A percentile compares a stretch with the other conserved stretches of the same genome.
phyloP scores from a whole-genome alignment of 352 stramenopile species.

The Thalassiosira exigua region DNA sequence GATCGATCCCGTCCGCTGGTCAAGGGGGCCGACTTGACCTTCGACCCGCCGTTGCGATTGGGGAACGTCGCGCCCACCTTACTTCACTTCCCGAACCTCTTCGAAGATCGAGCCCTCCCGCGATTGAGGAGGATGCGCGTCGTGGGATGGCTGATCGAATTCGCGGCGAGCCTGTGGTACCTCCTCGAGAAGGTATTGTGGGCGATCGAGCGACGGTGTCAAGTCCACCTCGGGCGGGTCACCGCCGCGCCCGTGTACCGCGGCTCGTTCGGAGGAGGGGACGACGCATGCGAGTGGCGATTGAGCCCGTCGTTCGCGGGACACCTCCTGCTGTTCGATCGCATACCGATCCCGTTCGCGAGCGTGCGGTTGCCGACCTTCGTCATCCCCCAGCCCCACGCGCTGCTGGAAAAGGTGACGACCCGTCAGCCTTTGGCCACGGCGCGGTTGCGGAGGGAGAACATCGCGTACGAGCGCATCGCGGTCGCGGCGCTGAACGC shows the following conservation, averaged over 20 bases:
- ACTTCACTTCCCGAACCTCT: slow-evolving; percentile 84
- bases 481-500: slow-evolving; percentile 67
- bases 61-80: slow-evolving; percentile 83
- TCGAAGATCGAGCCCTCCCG: slow-evolving; percentile 79
- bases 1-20: slow-evolving; percentile 76
- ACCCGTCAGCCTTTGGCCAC: slow-evolving; percentile 78
- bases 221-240: slow-evolving; percentile 81
- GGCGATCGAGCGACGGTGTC: slow-evolving; percentile 77
- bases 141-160: slow-evolving; percentile 70
- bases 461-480: slow-evolving; percentile 80
- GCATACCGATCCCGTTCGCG: slow-evolving; percentile 82
- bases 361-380: slow-evolving; percentile 77
- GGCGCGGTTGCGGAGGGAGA: slow-evolving; percentile 69
- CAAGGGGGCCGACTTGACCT: slow-evolving; percentile 69
- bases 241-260: slow-evolving; percentile 72
- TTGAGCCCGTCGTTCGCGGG: slow-evolving; percentile 78
- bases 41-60: slow-evolving; percentile 77
- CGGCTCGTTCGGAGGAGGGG: slow-evolving; percentile 17
- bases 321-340: slow-evolving; percentile 78
- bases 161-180: slow-evolving; percentile 68
- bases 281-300: slow-evolving; percentile 61
- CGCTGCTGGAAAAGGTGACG: slow-evolving; percentile 76
- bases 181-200: slow-evolving; percentile 80
- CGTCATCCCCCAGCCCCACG: slow-evolving; percentile 84
- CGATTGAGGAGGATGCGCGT: slow-evolving; percentile 66